Evolutionary conservation across 306 rosid species (phyloP), one percentile per base, ranked within the genome.

Genomic region (Vigna nakashimae): DNA sequence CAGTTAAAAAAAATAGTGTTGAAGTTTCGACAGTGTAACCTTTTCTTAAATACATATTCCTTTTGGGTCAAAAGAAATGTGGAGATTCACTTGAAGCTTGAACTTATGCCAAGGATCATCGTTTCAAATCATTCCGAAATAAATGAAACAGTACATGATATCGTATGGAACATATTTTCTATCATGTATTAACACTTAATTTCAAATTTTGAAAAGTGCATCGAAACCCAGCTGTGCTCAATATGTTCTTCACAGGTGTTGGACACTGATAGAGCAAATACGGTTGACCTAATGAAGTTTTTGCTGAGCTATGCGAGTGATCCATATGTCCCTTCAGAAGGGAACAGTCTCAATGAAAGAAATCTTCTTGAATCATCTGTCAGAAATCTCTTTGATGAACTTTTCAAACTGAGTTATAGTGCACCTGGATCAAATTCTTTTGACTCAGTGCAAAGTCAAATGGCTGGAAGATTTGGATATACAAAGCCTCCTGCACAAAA

Each of bases 271-370:
- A 84, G 79, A 84, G 91, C 96, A 52, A 83, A 78, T 75, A 88
- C 81, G n/a, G 90, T 87, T 86, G 99, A 95, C 90, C 83, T 95
- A 84, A 92, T 95, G 96, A 95, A 86, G 82, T 91, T 74, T 86
- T 59, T 95, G 83, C 85, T 92, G 84, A 89, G 98, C 84, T 91
- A 88, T 81, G 91, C 91, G 17, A 89, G 94, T 86, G 86, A 71
- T 70, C 79, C 83, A 49, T 62, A 69, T 58, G 71, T 73, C 71
- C 73, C 90, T 73, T 89, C 89, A 10, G 89, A 91, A 69, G 82
- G 77, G 82, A 83, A 64, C 80, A 83, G 65, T 81, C 68, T 79
- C 75, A 75, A 73, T 78, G 77, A 86, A 77, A 84, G 78, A 71
- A 87, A 95, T 60, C 77, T 82, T 69, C 84, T 91, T 76, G 98